phyloP scores from a whole-genome alignment of 768 basidiomycete species.

The Tephrocybe sp. region DNA sequence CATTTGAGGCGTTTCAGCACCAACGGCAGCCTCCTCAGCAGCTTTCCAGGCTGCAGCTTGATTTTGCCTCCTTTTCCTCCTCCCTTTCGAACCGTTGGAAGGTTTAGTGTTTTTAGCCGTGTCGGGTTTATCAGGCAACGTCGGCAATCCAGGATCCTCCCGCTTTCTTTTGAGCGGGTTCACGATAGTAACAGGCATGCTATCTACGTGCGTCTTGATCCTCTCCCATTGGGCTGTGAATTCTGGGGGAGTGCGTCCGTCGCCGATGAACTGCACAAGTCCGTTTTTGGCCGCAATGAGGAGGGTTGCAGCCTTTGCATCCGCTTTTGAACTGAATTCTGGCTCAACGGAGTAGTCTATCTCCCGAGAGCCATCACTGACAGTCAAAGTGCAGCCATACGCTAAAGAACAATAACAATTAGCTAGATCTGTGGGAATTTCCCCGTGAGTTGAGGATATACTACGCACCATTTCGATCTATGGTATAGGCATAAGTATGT shows the following conservation, averaged over 20 bases:
- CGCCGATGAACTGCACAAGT: conserved; percentile 58
- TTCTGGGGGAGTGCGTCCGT: conserved; percentile 43
- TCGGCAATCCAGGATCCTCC: background rate
- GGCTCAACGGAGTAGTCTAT: conserved; percentile 43
- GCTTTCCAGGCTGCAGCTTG: background rate
- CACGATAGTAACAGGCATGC: background rate
- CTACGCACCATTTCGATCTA: conserved; percentile 53
- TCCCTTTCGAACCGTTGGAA: background rate
- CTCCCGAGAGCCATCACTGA: conserved; percentile 35
- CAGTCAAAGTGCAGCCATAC: conserved; percentile 48
- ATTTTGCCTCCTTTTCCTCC: conserved; percentile 2
- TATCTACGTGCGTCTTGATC: background rate
- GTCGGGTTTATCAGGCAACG: background rate
- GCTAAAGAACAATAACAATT: too few relatives aligned
- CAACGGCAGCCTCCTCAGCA: too few relatives aligned
- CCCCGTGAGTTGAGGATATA: too few relatives aligned
- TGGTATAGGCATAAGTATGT: conserved; percentile 38
- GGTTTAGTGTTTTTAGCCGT: background rate
- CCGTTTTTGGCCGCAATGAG: conserved; percentile 52
- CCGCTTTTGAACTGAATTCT: conserved; percentile 55
- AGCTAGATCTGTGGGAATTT: too few relatives aligned
- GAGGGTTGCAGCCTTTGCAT: conserved; percentile 60
- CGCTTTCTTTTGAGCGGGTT: background rate
- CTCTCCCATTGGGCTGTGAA: conserved; percentile 39
- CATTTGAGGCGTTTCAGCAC: too few relatives aligned